These are phyloP conservation scores for Suillus tomentosus DNA, from an alignment of 768 basidiomycete genomes.

Conservation along the genomic window DNA sequence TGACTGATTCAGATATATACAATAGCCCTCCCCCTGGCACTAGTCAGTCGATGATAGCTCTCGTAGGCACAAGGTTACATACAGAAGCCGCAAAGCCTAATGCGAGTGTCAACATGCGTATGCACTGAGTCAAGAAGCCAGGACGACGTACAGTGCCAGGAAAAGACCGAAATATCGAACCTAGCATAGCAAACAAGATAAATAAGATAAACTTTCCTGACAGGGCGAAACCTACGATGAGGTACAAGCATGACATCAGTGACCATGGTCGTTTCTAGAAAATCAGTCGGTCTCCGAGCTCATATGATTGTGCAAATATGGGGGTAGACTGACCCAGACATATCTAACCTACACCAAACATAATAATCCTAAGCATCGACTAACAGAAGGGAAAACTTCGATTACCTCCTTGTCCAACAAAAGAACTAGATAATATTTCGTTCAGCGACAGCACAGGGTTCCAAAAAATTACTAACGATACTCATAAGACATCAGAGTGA, in stretches of 20 bases:
- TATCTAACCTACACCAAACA: neutral
- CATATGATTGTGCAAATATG: neutral
- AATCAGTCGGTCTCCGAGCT: no score
- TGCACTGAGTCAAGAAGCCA: neutral
- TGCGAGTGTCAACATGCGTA: neutral
- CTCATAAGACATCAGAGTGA: neutral
- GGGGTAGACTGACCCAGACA: neutral
- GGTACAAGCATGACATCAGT: neutral
- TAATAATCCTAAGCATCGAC: neutral
- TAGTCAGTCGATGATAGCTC: neutral
- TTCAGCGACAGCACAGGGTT: neutral
- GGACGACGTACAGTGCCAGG: neutral
- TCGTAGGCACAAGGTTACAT: neutral
- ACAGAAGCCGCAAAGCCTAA: neutral
- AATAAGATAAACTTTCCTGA: neutral
- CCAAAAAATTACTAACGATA: neutral
- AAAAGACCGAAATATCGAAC: slow-evolving; percentile 6
- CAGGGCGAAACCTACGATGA: neutral
- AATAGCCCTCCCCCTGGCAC: neutral
- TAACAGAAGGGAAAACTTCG: neutral
- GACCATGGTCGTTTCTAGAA: neutral
- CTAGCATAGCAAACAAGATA: neutral
- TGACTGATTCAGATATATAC: slow-evolving; percentile 1
- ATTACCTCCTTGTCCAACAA: slow-evolving; percentile 3
- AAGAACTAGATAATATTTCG: neutral